These are phyloP conservation scores for Paramecium primaurelia DNA, from an alignment of 73 alveolate genomes.

Conservation along the genomic window DNA sequence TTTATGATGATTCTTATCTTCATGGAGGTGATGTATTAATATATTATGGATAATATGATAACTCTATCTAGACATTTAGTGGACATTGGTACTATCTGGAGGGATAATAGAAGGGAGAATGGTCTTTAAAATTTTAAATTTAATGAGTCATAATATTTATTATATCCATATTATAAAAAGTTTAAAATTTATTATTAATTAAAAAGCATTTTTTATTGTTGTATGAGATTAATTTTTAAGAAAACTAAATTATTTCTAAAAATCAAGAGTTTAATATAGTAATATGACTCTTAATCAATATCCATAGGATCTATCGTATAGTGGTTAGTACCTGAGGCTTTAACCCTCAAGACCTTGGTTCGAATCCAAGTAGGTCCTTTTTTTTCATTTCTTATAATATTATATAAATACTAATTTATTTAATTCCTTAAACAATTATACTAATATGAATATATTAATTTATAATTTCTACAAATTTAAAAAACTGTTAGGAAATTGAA, in stretches of 20 bases:
- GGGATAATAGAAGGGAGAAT: background rate
- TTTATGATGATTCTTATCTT: background rate
- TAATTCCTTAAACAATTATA: too few relatives aligned
- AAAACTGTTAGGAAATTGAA: background rate
- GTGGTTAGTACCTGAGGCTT: slow-evolving; percentile 59
- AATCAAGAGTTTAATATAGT: background rate
- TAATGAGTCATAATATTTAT: background rate
- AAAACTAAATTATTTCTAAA: background rate
- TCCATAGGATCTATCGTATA: slow-evolving; percentile 49
- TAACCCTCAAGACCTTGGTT: slow-evolving; percentile 60
- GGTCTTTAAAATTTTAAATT: background rate
- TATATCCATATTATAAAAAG: too few relatives aligned
- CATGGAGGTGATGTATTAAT: background rate
- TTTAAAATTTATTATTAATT: too few relatives aligned
- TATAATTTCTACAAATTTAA: background rate
- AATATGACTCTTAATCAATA: background rate
- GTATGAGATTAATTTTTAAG: background rate
- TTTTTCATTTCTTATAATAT: background rate
- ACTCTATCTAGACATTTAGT: background rate
- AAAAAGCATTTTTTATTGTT: too few relatives aligned
- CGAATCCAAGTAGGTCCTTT: slow-evolving; percentile 60
- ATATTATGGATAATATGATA: background rate
- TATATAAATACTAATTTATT: background rate
- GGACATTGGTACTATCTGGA: background rate
- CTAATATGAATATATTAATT: background rate